phyloP scores from a whole-genome alignment of 306 rosid genomes.

The Boehmeria nivea region DNA sequence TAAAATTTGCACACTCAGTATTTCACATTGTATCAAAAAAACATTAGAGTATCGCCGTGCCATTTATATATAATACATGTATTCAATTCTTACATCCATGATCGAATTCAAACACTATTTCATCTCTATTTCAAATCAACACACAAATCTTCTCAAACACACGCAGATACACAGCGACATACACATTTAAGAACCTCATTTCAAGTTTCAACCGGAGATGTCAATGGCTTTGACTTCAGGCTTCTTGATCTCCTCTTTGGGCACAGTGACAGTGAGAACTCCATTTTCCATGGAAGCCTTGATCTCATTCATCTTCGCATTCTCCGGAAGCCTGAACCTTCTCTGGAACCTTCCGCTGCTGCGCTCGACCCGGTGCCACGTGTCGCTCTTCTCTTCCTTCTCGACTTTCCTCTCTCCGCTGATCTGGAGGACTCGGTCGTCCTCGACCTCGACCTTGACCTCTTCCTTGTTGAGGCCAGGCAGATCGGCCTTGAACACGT shows the following conservation, averaged over 20 bases:
- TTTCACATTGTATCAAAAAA: too few relatives aligned
- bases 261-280: constrained; percentile 1
- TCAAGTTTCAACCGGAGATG: not conserved
- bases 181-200: too few relatives aligned
- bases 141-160: too few relatives aligned
- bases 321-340: constrained; percentile 9
- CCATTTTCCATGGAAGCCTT: not conserved
- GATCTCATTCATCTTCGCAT: constrained; percentile 2
- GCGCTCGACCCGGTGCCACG: constrained; percentile 10
- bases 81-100: too few relatives aligned
- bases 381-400: constrained; percentile 8
- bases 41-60: too few relatives aligned
- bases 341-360: constrained; percentile 12
- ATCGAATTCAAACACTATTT: too few relatives aligned
- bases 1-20: too few relatives aligned
- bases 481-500: constrained; percentile 8
- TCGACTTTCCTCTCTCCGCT: constrained; percentile 7
- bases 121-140: too few relatives aligned
- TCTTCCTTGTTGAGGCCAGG: constrained; percentile 5
- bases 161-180: too few relatives aligned
- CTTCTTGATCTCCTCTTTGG: not conserved
- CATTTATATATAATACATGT: too few relatives aligned
- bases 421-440: constrained; percentile 1
- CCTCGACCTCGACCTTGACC: constrained; percentile 6
- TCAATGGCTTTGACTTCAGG: constrained; percentile 1